phyloP scores from a whole-genome alignment of 441 rosid species.

The Euphorbia celastroides region DNA sequence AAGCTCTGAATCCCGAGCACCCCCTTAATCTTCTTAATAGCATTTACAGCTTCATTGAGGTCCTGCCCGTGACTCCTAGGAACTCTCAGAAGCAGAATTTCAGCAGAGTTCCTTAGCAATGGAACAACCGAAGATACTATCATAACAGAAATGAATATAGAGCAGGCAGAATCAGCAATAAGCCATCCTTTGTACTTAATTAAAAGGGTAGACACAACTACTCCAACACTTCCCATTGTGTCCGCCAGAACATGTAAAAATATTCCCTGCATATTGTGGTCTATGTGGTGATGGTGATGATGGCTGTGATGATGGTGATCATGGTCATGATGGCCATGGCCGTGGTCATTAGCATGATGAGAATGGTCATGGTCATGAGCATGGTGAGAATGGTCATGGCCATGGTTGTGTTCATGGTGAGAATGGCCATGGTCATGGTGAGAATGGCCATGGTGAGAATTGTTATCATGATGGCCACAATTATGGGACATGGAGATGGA shows the following conservation, averaged over 20 bases:
- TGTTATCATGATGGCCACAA: conserved; percentile 28
- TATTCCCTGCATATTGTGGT: conserved; percentile 98
- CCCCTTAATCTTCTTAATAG: conserved; percentile 48
- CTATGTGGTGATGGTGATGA: conserved; percentile 60
- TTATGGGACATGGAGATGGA: conserved; percentile 27
- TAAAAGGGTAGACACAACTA: conserved; percentile 79
- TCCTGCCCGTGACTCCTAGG: conserved; percentile 68
- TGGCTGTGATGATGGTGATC: conserved; percentile 11
- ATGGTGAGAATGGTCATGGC: conserved; percentile 1
- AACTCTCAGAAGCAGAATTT: conserved; percentile 74
- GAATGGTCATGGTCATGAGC: conserved; percentile 9
- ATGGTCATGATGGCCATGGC: conserved; percentile 16
- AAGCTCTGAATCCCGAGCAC: conserved; percentile 59
- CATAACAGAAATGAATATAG: conserved; percentile 78
- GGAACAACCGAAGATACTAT: conserved; percentile 85
- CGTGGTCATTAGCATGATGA: no score
- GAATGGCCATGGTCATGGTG: no score
- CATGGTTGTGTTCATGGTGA: conserved; percentile 11
- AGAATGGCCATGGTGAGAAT: conserved; percentile 33
- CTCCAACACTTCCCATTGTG: conserved; percentile 95
- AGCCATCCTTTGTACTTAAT: conserved; percentile 95
- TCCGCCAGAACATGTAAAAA: conserved; percentile 91
- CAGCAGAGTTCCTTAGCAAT: conserved; percentile 83
- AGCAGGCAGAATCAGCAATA: conserved; percentile 91
- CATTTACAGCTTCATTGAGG: conserved; percentile 45